Conservation (phyloP, 441 rosid genomes). For the Biscutella laevigata region DNA sequence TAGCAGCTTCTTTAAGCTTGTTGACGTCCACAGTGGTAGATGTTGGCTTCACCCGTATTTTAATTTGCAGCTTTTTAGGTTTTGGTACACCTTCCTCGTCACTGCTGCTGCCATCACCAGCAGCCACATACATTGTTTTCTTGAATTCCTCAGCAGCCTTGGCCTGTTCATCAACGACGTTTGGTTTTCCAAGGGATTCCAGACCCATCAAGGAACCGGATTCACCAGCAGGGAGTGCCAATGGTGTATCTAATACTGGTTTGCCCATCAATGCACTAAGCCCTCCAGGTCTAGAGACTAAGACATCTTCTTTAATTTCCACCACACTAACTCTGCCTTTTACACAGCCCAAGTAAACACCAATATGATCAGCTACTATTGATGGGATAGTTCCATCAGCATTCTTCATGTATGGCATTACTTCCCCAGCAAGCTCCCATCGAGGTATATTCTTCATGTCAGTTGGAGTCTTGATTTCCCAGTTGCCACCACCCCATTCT, state of each 20-base stretch:
- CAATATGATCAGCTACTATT: constrained; percentile 76
- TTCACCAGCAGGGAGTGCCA: constrained; percentile 42
- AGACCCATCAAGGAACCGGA: constrained; percentile 66
- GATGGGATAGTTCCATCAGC: constrained; percentile 92
- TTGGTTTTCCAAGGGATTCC: constrained; percentile 54
- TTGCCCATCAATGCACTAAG: constrained; percentile 39
- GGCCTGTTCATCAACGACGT: constrained; percentile 72
- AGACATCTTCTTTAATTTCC: constrained; percentile 75
- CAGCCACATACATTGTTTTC: constrained; percentile 74
- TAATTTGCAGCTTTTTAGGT: constrained; percentile 66
- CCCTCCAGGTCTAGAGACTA: constrained; percentile 52
- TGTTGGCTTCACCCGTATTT: constrained; percentile 84
- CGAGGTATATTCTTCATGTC: constrained; percentile 75
- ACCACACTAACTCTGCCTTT: constrained; percentile 90
- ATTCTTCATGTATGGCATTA: constrained; percentile 95
- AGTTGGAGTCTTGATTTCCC: constrained; percentile 92
- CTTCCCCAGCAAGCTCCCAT: constrained; percentile 97
- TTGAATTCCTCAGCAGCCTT: constrained; percentile 98
- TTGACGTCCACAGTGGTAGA: constrained; percentile 75
- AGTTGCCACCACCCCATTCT: constrained; percentile 99
- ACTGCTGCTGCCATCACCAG: constrained; percentile 88
- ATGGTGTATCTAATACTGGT: constrained; percentile 35
- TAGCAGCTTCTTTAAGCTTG: constrained; percentile 93
- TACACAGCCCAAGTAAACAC: constrained; percentile 87
- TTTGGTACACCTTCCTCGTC: constrained; percentile 84